Evolutionary conservation across 352 stramenopile species (phyloP).

Genomic region (Pythium periplocum): DNA sequence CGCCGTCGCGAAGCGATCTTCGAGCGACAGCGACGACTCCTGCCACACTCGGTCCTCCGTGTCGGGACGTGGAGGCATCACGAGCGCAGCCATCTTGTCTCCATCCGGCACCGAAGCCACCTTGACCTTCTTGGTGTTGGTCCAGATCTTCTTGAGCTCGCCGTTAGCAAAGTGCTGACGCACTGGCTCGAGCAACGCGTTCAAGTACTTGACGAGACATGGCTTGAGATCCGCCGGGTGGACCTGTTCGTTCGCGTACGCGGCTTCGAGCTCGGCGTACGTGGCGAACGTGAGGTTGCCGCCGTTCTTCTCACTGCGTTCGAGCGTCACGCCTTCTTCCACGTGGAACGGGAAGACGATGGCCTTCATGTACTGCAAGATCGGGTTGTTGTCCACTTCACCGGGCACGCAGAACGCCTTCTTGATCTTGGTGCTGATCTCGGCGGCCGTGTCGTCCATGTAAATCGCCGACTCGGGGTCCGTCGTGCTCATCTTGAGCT

Average conservation of each 20-base stretch:
- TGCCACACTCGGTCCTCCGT: constrained; percentile 63
- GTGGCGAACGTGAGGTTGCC: constrained; percentile 85
- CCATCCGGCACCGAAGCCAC: constrained; percentile 50
- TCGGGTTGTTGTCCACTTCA: constrained; percentile 89
- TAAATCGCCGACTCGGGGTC: constrained; percentile 98
- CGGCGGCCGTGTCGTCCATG: constrained; percentile 94
- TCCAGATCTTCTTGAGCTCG: constrained; percentile 94
- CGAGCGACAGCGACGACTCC: constrained; percentile 65
- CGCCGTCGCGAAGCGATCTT: constrained; percentile 75
- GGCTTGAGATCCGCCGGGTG: constrained; percentile 97
- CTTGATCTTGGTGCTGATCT: constrained; percentile 98
- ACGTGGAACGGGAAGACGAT: constrained; percentile 89
- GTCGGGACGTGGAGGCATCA: constrained; percentile 58
- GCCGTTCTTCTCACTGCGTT: constrained; percentile 82
- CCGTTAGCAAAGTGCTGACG: constrained; percentile 93
- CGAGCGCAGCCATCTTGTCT: constrained; percentile 69
- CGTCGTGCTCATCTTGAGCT: constrained; percentile 99
- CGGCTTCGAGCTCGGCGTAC: constrained; percentile 88
- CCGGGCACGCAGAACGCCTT: constrained; percentile 96
- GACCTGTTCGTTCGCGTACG: constrained; percentile 90
- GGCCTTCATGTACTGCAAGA: constrained; percentile 96
- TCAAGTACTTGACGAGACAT: constrained; percentile 90
- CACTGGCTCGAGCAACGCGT: constrained; percentile 94
- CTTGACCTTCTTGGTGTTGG: constrained; percentile 90
- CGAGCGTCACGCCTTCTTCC: constrained; percentile 56